A percentile compares a stretch with the other conserved stretches of the same genome.
phyloP scores from a whole-genome alignment of 805 yeast genomes.

The Monosporozyma yasuniensis region DNA sequence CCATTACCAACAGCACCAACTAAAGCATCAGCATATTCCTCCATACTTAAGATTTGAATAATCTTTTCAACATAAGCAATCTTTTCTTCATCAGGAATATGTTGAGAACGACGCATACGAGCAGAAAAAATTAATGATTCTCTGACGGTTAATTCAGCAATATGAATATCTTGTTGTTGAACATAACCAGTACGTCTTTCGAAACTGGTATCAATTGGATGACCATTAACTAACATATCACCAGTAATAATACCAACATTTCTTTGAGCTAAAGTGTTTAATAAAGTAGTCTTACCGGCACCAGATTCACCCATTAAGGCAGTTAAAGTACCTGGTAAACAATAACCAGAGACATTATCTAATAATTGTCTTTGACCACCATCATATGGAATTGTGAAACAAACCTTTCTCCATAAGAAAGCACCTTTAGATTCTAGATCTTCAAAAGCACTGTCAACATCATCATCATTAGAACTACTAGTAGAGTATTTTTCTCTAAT shows the following conservation, averaged over 20 bases:
- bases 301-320: slow-evolving; percentile 70
- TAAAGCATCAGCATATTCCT: slow-evolving; percentile 54
- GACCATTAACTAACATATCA: slow-evolving; percentile 51
- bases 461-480: slow-evolving; percentile 3
- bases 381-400: slow-evolving; percentile 55
- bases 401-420: slow-evolving; percentile 65
- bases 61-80: slow-evolving; percentile 55
- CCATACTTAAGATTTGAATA: slow-evolving; percentile 55
- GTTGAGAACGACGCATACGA: slow-evolving; percentile 48
- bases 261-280: slow-evolving; percentile 57
- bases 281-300: slow-evolving; percentile 66
- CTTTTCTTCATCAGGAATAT: slow-evolving; percentile 43
- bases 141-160: slow-evolving; percentile 55
- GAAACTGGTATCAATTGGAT: slow-evolving; percentile 43
- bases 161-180: slow-evolving; percentile 65
- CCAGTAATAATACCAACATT: slow-evolving; percentile 59
- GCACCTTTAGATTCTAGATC: slow-evolving; percentile 34
- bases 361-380: slow-evolving; percentile 46
- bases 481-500: slow-evolving; percentile 11
- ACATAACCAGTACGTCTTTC: slow-evolving; percentile 55
- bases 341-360: slow-evolving; percentile 62
- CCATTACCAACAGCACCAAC: slow-evolving; percentile 64
- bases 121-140: slow-evolving; percentile 61
- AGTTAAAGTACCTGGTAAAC: slow-evolving; percentile 65
- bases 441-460: slow-evolving; percentile 8